Base-by-base conservation (phyloP, 352 stramenopile genomes). In the Globisporangium nunn region DNA sequence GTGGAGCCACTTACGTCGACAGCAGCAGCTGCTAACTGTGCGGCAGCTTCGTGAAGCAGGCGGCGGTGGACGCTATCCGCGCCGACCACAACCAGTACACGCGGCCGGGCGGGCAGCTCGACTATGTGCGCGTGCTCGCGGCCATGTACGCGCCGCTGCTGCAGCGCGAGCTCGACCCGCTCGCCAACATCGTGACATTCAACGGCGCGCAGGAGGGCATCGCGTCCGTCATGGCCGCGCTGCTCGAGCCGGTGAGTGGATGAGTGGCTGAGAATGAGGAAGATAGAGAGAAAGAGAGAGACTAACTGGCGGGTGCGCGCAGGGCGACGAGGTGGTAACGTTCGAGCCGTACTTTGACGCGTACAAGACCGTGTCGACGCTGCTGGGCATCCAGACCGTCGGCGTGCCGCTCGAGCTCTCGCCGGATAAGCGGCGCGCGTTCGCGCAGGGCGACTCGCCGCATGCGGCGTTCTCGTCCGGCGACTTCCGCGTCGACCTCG, bases 271-370 rank as follows among this genome's bases (percentile, higher is more conserved):
- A 41, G 10, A 23, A 23, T 23, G 37, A 15, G 10, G 7, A 41
- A 11, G 37, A 41, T 0, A 10, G 15, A 12, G 1, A 14, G 37
- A 41, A 2, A 41, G 10, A 2, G 37, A 15, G 37, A 10, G 14
- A 12, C 1, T 41, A 8, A 7, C 41, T 46, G 41, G 6, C 17
- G 15, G 8, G 2, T 41, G 37, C 35, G 8, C 15, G 18, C 45
- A 87, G 64, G 88, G 81, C 8, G 88, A 96, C 60, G 72, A 93
- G 61, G 84, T 96, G 47, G 64, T 96, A 18, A 91, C 82, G 47
- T 77, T 96, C 39, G 88, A 96, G 75, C 88, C 88, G 12, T 95
- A 94, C 63, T 96, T 96, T 61, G 88, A 96, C 50, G 85, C 85
- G 4, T 96, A 96, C 65, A 78, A 91, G 66, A 94, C 85, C 7